Percentiles rank a stretch among this genome's conserved stretches.
Conservation (phyloP, 495 filamentous ascomycete species). For the Penicillium ucsense region DNA sequence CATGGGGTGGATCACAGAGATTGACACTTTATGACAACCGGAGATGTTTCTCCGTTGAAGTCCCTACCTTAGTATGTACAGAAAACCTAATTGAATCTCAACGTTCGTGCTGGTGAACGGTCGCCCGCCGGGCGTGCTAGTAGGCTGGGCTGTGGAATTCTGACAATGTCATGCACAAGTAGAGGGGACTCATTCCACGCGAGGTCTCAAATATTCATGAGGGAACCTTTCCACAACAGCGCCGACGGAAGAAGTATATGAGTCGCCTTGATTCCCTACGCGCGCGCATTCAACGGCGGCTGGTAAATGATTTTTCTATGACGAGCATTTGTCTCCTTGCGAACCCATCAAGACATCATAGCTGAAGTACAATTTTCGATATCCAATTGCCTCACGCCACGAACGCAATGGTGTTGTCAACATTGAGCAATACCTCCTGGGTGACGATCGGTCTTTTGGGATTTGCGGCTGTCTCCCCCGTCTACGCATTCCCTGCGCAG, state of each 20-base stretch:
- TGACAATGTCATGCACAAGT: conserved; percentile 4
- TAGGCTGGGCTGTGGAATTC: background rate
- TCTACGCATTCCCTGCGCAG: conserved; percentile 10
- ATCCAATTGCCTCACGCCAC: no score
- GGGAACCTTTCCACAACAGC: background rate
- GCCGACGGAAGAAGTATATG: conserved; percentile 6
- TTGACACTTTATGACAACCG: no score
- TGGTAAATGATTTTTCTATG: no score
- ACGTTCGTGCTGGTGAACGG: no score
- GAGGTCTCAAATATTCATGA: background rate
- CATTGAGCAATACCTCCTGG: conserved; percentile 1
- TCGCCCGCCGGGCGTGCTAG: background rate
- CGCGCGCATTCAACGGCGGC: no score
- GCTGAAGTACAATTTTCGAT: no score
- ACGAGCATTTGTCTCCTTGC: no score
- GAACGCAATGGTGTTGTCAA: conserved; percentile 4
- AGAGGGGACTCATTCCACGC: conserved; percentile 12
- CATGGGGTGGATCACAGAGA: no score
- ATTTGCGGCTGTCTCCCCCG: conserved; percentile 5
- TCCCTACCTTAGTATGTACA: no score
- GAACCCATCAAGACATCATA: no score
- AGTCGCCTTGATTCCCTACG: background rate
- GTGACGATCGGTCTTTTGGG: background rate
- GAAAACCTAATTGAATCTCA: no score
- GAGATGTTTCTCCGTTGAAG: no score